phyloP scores from a whole-genome alignment of 768 basidiomycete species.

The Pisolithus orientalis region DNA sequence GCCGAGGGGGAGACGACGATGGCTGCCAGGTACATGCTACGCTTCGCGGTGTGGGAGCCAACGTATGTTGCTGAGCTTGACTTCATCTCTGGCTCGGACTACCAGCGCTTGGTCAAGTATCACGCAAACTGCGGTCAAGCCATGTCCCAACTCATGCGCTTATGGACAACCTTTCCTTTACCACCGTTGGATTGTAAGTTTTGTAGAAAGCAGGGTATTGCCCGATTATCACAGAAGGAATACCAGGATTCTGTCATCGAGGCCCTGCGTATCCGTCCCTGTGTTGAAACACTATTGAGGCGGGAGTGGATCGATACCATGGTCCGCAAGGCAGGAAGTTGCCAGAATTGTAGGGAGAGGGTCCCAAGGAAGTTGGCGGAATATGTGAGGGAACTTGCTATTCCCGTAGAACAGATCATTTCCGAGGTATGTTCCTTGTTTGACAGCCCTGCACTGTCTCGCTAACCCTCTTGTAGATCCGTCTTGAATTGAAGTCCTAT shows the following conservation, averaged over 20 bases:
- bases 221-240: constrained; percentile 24
- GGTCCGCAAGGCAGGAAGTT: constrained; percentile 26
- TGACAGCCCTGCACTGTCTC: not conserved
- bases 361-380: constrained; percentile 24
- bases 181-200: constrained; percentile 29
- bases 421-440: constrained; percentile 18
- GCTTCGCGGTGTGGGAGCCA: constrained; percentile 29
- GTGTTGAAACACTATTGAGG: constrained; percentile 24
- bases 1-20: constrained; percentile 28
- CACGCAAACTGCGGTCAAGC: constrained; percentile 29
- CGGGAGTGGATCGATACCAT: constrained; percentile 26
- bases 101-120: constrained; percentile 32
- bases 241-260: constrained; percentile 31
- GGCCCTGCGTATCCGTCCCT: constrained; percentile 25
- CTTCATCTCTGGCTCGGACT: constrained; percentile 31
- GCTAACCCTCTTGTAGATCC: constrained; percentile 12
- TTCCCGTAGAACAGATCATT: constrained; percentile 23
- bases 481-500: constrained; percentile 24
- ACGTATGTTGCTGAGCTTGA: constrained; percentile 30
- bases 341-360: constrained; percentile 23
- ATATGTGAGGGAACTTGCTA: constrained; percentile 22
- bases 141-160: constrained; percentile 27
- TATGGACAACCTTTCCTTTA: constrained; percentile 26
- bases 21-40: constrained; percentile 34
- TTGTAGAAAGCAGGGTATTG: constrained; percentile 30